Evolutionary conservation across 306 rosid species (phyloP).

Genomic region (Potentilla sterilis): DNA sequence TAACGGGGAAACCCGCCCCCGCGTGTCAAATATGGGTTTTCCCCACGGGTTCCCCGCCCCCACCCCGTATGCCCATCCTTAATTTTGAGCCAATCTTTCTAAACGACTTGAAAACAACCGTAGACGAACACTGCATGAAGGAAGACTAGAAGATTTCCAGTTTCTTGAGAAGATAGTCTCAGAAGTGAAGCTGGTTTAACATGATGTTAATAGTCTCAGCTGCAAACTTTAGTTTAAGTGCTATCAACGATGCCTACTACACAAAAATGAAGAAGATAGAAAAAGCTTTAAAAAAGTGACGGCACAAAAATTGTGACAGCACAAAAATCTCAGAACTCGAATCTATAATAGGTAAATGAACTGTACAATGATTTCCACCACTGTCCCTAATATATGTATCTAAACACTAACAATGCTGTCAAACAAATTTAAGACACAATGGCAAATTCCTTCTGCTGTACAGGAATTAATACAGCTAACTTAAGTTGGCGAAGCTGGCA

Average conservation of each 20-base stretch:
- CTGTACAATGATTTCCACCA: background rate
- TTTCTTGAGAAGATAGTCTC: background rate
- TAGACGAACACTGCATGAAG: no score
- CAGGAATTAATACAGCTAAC: slow-evolving; percentile 67
- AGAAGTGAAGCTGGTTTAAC: background rate
- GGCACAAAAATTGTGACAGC: no score
- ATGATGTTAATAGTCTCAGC: background rate
- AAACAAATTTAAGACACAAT: slow-evolving; percentile 26
- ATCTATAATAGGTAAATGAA: background rate
- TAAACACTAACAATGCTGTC: background rate
- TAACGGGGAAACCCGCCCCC: no score
- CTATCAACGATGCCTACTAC: background rate
- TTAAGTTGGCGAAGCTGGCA: slow-evolving; percentile 63
- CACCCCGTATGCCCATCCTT: no score
- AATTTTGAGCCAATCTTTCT: no score
- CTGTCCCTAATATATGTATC: background rate
- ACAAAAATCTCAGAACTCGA: background rate
- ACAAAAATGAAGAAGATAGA: background rate
- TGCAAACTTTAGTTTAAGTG: background rate
- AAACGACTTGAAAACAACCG: no score
- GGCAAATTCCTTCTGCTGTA: slow-evolving; percentile 42
- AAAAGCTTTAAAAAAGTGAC: background rate
- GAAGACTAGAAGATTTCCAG: no score
- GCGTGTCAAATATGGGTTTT: no score
- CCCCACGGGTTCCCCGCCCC: no score